Evolutionary conservation across 164 flowering plant species (phyloP).

Genomic region (Kingdonia uniflora): DNA sequence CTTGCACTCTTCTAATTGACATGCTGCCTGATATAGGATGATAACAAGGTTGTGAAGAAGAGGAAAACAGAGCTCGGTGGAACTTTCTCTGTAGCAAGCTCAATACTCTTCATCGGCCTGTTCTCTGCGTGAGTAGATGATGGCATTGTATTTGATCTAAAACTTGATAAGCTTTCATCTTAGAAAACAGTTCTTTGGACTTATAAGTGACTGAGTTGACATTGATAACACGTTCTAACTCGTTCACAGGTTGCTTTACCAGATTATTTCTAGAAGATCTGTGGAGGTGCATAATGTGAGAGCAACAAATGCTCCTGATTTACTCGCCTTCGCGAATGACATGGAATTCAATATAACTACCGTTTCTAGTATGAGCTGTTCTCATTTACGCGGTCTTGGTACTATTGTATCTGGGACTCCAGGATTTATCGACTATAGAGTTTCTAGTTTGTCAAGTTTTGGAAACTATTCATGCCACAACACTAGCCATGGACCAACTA

Average conservation of each 20-base stretch:
- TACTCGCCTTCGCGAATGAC: conserved; percentile 60
- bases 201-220: not conserved
- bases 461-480: conserved; percentile 62
- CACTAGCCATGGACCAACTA: conserved; percentile 72
- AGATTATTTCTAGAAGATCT: conserved; percentile 59
- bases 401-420: conserved; percentile 55
- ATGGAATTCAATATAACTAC: conserved; percentile 88
- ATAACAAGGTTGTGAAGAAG: conserved; percentile 64
- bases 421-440: conserved; percentile 48
- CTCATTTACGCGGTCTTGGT: conserved; percentile 68
- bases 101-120: conserved; percentile 80
- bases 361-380: conserved; percentile 87
- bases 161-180: not conserved
- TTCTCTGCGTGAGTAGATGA: conserved; percentile 74
- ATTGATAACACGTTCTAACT: conserved; percentile 8
- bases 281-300: conserved; percentile 77
- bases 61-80: conserved; percentile 98
- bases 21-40: conserved; percentile 40
- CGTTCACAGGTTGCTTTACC: conserved; percentile 77
- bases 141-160: not conserved
- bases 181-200: too few relatives aligned
- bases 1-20: too few relatives aligned
- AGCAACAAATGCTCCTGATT: conserved; percentile 77
- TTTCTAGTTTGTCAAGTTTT: conserved; percentile 42
- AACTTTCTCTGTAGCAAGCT: conserved; percentile 76